Conservation (phyloP, 2,329 filamentous ascomycete genomes). For the Alternaria gaisen region DNA sequence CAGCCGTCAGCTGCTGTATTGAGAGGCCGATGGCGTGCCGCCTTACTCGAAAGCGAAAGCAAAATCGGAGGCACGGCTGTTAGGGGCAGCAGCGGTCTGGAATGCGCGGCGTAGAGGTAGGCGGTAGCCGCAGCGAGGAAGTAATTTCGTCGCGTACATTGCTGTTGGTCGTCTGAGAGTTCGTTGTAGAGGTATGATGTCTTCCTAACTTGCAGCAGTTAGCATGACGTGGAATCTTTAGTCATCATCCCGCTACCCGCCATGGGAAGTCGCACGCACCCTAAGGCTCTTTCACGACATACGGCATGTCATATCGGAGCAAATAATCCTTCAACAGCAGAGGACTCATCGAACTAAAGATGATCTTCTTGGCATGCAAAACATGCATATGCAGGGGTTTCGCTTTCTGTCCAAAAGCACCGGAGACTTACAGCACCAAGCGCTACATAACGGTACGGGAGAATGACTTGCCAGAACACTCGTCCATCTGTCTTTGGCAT, state of each 20-base stretch:
- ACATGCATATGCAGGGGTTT: background rate
- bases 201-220: slow-evolving; percentile 1
- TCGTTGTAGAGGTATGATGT: slow-evolving; percentile 4
- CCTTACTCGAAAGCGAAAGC: slow-evolving; percentile 67
- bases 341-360: no score
- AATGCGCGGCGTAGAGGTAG: slow-evolving; percentile 32
- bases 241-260: background rate
- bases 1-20: slow-evolving; percentile 31
- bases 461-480: background rate
- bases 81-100: slow-evolving; percentile 33
- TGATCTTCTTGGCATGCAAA: background rate
- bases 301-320: background rate
- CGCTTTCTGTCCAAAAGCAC: background rate
- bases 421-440: background rate
- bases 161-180: slow-evolving; percentile 5
- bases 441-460: background rate
- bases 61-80: slow-evolving; percentile 60
- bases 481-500: background rate
- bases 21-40: slow-evolving; percentile 21
- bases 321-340: background rate
- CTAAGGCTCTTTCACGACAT: background rate
- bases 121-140: slow-evolving; percentile 21
- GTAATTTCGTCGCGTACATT: slow-evolving; percentile 31
- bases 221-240: background rate
- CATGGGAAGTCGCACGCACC: background rate